Base-by-base conservation (phyloP, 176 grass and related monocot genomes). In the Triticum timopheevii region DNA sequence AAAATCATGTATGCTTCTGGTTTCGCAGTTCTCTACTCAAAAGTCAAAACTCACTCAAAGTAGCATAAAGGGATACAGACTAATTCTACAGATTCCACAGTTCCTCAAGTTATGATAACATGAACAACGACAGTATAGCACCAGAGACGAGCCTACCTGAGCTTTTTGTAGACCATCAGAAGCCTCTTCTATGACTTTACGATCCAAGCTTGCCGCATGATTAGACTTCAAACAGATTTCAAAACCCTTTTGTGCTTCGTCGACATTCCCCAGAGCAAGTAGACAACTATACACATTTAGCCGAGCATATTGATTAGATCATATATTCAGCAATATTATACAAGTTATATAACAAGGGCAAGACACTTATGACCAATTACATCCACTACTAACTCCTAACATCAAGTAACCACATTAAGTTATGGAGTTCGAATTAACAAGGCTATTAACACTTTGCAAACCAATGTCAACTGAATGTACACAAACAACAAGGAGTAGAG, bases 221-320 rank as follows among this genome's bases (percentile, higher is more conserved):
- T 77, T 89, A 34, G 86, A 95, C 69, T 94, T 85, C 69, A 98
- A 92, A 77, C 93, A 98, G 8, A 88, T 86, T 81, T 92, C 91
- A 88, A 92, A 98, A 82, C 81, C 77, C 25, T 95, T 92, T 15
- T 72, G 54, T 85, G 96, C 96, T 83, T 92, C 91, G 89, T 95
- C 84, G 76, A 94, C 47, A 45, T 94, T 84, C 54, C 96, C 96
- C 73, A 98, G 78, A 56, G 86, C 81, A 86, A 98, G 91, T 76
- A 86, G 84, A 84, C 96, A 98, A 76, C 96, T 98, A 87, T 33
- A 93, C 19, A 50, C 77, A 92, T 82, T 74, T 33, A 90, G 35
- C 33, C 61, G 10, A 89, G 66, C 73, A 92, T 8, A 83, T 59
- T 27, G n/a, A 86, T 78, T 72, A 92, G 72, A 83, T 31, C 8